Base-by-base conservation (phyloP, 1,284 basidiomycete genomes). In the Phylloporus sp. region DNA sequence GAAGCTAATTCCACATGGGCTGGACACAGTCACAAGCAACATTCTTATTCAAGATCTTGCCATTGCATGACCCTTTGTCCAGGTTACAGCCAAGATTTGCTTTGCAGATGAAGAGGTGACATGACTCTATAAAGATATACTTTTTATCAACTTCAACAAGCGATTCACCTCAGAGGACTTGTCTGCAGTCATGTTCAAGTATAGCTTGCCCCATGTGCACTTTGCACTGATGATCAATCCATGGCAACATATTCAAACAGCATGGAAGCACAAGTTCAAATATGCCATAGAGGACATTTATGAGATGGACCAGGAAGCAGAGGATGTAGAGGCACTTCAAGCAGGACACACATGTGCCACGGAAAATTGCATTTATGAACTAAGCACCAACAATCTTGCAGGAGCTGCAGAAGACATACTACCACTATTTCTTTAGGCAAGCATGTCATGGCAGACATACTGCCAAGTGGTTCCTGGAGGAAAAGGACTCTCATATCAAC, bases 1-100 rank as follows among this genome's bases (percentile, higher is more conserved):
- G 44, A 74, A 72, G 28, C 54, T 76, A 0, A 74, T 80, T n/a
- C 76, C 76, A 0, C 74, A 76, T 40, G 60, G 68, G 0, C 46
- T 79, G 0, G 70, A 74, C 61, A 72, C 64, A 0, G 28, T 78
- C 4, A 67, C 61, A 0, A 60, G 70, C 0, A 66, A 78, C 20
- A 12, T 79, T 0, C 22, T 78, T 0, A 64, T 79, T 1, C 75
- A 79, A 55, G 58, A 71, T 6, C 71, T 77, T 1, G 68, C 63
- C 0, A 15, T 78, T 2, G 69, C 71, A 1, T 51, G 72, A 0
- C 74, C 73, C 0, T 74, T 78, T 62, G 78, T 74, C 2, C 31
- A 68, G 10, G 17, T 76, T 0, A 63, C 65, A 22, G 68, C 69
- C 17, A 31, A 53, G 0, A 31, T 58, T 0, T 64, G 58, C 31